phyloP scores from a whole-genome alignment of 164 flowering plant species.

The Vitis rupestris region DNA sequence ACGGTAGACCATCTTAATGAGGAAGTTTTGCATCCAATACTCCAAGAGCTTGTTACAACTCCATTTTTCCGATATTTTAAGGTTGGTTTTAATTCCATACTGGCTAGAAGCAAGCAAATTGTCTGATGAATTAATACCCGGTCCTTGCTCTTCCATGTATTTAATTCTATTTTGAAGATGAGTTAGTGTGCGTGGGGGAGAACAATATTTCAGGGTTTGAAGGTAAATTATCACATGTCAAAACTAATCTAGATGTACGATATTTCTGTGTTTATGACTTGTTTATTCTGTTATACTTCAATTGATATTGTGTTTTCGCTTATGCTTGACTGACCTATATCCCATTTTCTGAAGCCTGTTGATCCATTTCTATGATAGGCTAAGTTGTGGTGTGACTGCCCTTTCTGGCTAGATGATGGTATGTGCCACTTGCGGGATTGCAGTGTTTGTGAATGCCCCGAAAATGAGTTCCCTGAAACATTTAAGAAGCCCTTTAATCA shows the following conservation, averaged over 20 bases:
- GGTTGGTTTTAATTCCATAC: constrained; percentile 37
- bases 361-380: constrained; percentile 37
- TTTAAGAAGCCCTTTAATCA: constrained; percentile 55
- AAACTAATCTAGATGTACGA: no score
- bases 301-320: not conserved
- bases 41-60: constrained; percentile 80
- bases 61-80: constrained; percentile 92
- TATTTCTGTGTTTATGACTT: no score
- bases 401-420: constrained; percentile 99
- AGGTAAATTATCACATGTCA: no score
- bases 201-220: no score
- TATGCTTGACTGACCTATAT: not conserved
- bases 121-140: not conserved
- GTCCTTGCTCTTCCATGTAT: not conserved
- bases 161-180: not conserved
- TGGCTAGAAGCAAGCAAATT: not conserved
- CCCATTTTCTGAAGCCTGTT: constrained; percentile 3
- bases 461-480: constrained; percentile 84
- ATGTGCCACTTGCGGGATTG: constrained; percentile 98
- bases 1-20: constrained; percentile 72
- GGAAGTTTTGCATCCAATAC: constrained; percentile 72
- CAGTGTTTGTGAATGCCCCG: constrained; percentile 98
- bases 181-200: no score
- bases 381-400: constrained; percentile 98
- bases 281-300: not conserved